phyloP scores from a whole-genome alignment of 768 basidiomycete genomes.

The Tricholoma flavovirens region DNA sequence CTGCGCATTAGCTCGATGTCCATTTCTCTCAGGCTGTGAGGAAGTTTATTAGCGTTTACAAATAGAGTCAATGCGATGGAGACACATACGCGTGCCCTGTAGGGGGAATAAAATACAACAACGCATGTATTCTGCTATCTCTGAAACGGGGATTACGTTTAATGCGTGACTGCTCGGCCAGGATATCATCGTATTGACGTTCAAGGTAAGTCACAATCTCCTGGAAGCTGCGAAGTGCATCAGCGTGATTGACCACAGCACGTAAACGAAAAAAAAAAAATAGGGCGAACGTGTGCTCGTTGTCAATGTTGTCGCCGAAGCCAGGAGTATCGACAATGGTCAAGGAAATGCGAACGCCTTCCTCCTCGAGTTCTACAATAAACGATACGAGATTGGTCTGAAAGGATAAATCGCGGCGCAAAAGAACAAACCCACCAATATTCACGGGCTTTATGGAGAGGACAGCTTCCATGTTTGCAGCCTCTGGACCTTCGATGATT shows the following conservation, averaged over 20 bases:
- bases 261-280: constrained; percentile 3
- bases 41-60: constrained; percentile 9
- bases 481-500: constrained; percentile 53
- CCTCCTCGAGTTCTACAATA: constrained; percentile 76
- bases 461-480: constrained; percentile 71
- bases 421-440: constrained; percentile 49
- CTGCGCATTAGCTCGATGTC: constrained; percentile 91
- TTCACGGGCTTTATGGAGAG: constrained; percentile 78
- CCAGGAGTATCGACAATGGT: constrained; percentile 92
- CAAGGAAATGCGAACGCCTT: constrained; percentile 83
- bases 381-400: neutral
- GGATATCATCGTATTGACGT: constrained; percentile 88
- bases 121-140: constrained; percentile 83
- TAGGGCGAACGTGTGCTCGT: constrained; percentile 68
- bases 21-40: constrained; percentile 70
- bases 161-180: constrained; percentile 83
- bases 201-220: constrained; percentile 86
- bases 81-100: constrained; percentile 73
- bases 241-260: constrained; percentile 5
- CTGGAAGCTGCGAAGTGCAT: constrained; percentile 54
- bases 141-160: constrained; percentile 90
- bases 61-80: neutral
- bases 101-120: constrained; percentile 88
- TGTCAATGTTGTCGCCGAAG: constrained; percentile 89
- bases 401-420: constrained; percentile 6